These are phyloP conservation scores for Dryadomyces quercivorus DNA, from an alignment of 2,329 filamentous ascomycete genomes.

Conservation along the genomic window DNA sequence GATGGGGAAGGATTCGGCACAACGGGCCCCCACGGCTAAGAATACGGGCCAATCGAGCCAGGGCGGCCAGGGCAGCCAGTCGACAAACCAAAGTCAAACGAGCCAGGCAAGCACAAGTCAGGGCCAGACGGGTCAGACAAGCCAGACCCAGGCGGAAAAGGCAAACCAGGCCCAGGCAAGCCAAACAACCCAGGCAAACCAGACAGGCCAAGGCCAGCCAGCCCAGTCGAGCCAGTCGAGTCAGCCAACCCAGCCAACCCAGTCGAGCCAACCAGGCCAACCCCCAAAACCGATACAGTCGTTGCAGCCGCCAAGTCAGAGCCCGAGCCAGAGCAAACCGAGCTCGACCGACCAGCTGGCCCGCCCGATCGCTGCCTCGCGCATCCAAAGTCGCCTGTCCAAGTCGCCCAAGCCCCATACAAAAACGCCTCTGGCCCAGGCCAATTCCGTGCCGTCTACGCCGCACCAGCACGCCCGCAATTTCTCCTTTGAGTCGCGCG, in stretches of 20 bases:
- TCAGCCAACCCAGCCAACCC: too few relatives aligned
- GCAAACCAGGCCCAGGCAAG: neutral
- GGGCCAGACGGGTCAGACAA: neutral
- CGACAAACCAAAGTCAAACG: too few relatives aligned
- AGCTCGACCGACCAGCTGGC: conserved; percentile 4
- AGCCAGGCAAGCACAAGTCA: conserved; percentile 9
- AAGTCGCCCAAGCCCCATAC: conserved; percentile 15
- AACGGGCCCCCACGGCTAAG: conserved; percentile 30
- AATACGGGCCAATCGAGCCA: neutral
- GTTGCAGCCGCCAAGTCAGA: too few relatives aligned
- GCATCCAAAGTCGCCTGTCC: conserved; percentile 15
- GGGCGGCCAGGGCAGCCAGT: conserved; percentile 15
- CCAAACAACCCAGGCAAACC: too few relatives aligned
- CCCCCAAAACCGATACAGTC: too few relatives aligned
- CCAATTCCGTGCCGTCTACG: conserved; percentile 85
- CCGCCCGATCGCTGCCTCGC: neutral
- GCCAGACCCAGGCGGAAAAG: neutral
- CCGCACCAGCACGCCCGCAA: conserved; percentile 80
- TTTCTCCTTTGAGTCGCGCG: conserved; percentile 64
- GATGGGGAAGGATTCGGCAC: conserved; percentile 35
- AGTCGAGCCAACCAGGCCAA: too few relatives aligned
- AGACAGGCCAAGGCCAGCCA: too few relatives aligned
- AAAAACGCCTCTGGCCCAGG: conserved; percentile 37
- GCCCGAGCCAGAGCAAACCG: too few relatives aligned
- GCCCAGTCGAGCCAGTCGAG: too few relatives aligned